Evolutionary conservation across 225 moss, liverwort and hornwort species (phyloP).

Genomic region (Thuidium tamariscinum): DNA sequence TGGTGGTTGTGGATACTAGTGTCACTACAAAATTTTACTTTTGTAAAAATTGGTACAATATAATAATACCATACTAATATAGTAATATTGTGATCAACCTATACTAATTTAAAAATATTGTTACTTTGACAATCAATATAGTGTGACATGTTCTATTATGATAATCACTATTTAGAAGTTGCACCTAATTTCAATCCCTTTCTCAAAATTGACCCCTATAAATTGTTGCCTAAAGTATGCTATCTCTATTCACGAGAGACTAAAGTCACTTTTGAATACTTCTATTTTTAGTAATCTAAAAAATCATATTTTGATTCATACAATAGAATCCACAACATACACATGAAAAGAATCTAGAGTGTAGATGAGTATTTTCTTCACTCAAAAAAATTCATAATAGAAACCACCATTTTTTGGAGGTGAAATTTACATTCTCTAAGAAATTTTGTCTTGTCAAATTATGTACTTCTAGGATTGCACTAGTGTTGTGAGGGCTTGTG

Average conservation of each 20-base stretch:
- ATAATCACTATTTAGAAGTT: neutral
- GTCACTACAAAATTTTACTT: too few relatives aligned
- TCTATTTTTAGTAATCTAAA: neutral
- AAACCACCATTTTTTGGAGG: neutral
- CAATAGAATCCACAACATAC: too few relatives aligned
- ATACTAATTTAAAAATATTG: neutral
- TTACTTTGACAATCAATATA: neutral
- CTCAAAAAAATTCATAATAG: neutral
- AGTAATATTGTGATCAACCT: neutral
- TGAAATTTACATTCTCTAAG: too few relatives aligned
- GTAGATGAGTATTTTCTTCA: rapidly evolving
- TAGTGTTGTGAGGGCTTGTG: rapidly evolving
- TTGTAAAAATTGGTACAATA: too few relatives aligned
- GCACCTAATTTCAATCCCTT: neutral
- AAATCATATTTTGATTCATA: too few relatives aligned
- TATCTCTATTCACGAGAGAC: too few relatives aligned
- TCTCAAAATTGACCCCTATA: too few relatives aligned
- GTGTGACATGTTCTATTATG: rapidly evolving
- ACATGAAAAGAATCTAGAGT: rapidly evolving
- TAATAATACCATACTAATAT: too few relatives aligned
- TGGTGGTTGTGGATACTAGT: too few relatives aligned
- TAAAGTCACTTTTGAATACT: rapidly evolving
- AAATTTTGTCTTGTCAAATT: rapidly evolving
- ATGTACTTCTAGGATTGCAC: rapidly evolving
- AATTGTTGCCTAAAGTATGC: too few relatives aligned